Percentiles rank a stretch among this genome's conserved stretches.
phyloP scores from a whole-genome alignment of 192 early-diverging fungal species.

The Coemansia sp. region DNA sequence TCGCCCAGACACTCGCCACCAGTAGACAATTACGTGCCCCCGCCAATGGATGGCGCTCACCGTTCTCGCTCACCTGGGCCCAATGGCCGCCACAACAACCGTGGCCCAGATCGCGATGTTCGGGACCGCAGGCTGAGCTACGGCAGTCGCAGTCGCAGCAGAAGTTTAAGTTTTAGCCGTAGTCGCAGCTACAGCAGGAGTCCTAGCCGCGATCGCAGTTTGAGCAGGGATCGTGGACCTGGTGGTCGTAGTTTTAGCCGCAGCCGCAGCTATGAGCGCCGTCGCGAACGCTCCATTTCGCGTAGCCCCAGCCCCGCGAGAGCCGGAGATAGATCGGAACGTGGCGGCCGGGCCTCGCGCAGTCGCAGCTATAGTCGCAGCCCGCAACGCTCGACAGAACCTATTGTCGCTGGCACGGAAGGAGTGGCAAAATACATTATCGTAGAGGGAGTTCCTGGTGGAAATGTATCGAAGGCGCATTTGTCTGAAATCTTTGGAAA shows the following conservation, averaged over 20 bases:
- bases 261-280: conserved; percentile 9
- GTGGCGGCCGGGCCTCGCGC: neutral
- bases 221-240: neutral
- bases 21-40: conserved; percentile 22
- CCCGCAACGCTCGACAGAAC: neutral
- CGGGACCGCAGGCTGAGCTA: neutral
- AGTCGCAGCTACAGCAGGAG: conserved; percentile 25
- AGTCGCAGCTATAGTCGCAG: conserved; percentile 11
- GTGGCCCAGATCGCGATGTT: neutral
- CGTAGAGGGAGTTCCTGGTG: neutral
- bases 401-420: neutral
- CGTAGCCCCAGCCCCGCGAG: conserved; percentile 23
- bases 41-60: conserved; percentile 11
- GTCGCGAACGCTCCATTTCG: conserved; percentile 14
- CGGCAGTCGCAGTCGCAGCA: conserved; percentile 2
- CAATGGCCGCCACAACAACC: neutral
- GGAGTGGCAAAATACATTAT: neutral
- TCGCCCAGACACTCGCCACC: conserved; percentile 16
- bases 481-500: conserved; percentile 29
- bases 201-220: conserved; percentile 1
- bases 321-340: neutral
- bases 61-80: neutral
- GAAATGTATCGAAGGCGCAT: conserved; percentile 3
- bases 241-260: conserved; percentile 5
- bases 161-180: conserved; percentile 16